Percentiles rank a stretch among this genome's conserved stretches.
phyloP scores from a whole-genome alignment of 768 basidiomycete genomes.

The Lenzites betulinus region DNA sequence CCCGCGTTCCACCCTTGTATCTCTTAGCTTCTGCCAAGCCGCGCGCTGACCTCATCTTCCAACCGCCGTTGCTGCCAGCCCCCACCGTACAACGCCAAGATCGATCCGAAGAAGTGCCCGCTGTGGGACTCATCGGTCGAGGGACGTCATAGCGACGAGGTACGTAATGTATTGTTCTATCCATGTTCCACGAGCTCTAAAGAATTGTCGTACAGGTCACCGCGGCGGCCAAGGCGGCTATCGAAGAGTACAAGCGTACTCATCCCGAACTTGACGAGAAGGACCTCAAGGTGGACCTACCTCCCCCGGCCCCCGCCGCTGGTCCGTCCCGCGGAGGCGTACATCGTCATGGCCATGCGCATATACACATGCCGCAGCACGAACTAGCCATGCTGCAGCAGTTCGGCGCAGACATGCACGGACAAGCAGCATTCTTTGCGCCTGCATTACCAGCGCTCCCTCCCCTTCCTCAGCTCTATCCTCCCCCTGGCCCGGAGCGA shows the following conservation, averaged over 20 bases:
- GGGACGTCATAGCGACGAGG: slow-evolving; percentile 66
- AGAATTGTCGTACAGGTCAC: slow-evolving; percentile 50
- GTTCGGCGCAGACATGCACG: neutral
- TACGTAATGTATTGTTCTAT: slow-evolving; percentile 27
- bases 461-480: neutral
- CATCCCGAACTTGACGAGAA: slow-evolving; percentile 66
- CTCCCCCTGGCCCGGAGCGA: no score
- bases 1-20: neutral
- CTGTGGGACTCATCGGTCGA: slow-evolving; percentile 69
- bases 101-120: slow-evolving; percentile 51
- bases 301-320: slow-evolving; percentile 36
- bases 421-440: neutral
- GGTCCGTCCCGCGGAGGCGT: slow-evolving; percentile 15
- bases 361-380: neutral
- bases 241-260: slow-evolving; percentile 58
- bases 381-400: neutral
- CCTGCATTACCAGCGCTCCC: neutral
- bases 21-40: slow-evolving; percentile 3
- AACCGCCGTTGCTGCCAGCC: slow-evolving; percentile 20
- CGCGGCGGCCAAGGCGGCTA: slow-evolving; percentile 63
- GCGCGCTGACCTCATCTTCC: slow-evolving; percentile 3
- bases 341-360: neutral
- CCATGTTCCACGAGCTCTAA: neutral
- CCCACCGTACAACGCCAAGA: slow-evolving; percentile 22
- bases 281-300: slow-evolving; percentile 66